Base-by-base conservation (phyloP, 2,329 filamentous ascomycete genomes). In the Fusarium nanum region DNA sequence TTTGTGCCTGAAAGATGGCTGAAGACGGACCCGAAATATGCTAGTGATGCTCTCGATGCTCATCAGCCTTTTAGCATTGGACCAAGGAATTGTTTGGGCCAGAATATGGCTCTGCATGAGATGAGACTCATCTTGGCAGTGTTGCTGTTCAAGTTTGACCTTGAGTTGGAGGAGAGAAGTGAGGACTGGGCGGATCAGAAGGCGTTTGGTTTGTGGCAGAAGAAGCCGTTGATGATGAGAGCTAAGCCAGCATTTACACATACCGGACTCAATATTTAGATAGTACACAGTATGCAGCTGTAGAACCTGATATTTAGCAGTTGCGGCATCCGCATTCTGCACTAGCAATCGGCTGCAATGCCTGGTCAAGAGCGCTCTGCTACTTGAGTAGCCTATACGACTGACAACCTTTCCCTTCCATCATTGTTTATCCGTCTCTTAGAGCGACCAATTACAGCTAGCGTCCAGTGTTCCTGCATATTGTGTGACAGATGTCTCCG, bases 41-140 rank as follows among this genome's bases (percentile, higher is more conserved):
- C 45, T 7, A 46, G 40, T 0, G 64, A 67, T 22, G 42, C 44
- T 8, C 28, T 60, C 5, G 62, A 62, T 4, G 41, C 64, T 7
- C 64, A 67, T 3, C 64, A 67, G 4, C 64, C 64, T 0, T 67
- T 67, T 4, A 28, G 49, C 0, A 49, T 48, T n/a, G 64, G 64
- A 1, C 62, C 64, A 0, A 46, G 64, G 0, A 67, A 67, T 2
- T 67, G 64, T 8, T 18, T 67, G n/a, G 64, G 64, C 0, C 64
- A 67, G 20, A 67, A 62, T 0, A 67, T 67, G 62, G 64, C 64
- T 0, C 41, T 67, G 64, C 64, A 67, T 23, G 64, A 67, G n/a
- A 62, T 62, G 46, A 67, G 64, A 9, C 56, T 67, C 1, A 48
- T 67, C 1, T 3, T 67, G 7, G 56, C 56, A 0, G 61, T 34